A percentile compares a stretch with the other conserved stretches of the same genome.
Evolutionary conservation across 140 eudicot species (phyloP).

Genomic region (Cichorium intybus): DNA sequence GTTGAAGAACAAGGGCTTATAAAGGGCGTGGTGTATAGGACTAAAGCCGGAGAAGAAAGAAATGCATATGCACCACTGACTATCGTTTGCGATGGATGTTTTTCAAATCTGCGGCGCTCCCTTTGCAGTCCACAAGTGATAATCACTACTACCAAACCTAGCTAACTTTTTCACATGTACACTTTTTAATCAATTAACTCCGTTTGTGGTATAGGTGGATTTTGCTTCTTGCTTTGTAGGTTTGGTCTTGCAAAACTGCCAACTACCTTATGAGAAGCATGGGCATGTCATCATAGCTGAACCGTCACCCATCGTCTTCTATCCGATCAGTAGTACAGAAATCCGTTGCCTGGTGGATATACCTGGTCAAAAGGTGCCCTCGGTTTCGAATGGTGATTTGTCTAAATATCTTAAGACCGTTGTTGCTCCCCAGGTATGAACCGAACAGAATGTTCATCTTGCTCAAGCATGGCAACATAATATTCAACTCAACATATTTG

Average conservation of each 20-base stretch:
- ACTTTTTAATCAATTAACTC: background rate
- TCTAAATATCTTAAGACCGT: conserved; percentile 47
- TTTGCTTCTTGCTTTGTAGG: conserved; percentile 67
- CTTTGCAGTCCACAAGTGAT: conserved; percentile 54
- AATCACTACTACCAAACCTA: too few species aligned
- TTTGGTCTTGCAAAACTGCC: conserved; percentile 51
- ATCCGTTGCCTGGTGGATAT: conserved; percentile 61
- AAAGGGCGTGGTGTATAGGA: conserved; percentile 48
- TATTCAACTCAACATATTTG: too few species aligned
- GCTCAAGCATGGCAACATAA: too few species aligned
- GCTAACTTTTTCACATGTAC: background rate
- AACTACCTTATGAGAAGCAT: conserved; percentile 51
- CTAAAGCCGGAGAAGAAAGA: conserved; percentile 37
- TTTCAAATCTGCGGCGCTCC: conserved; percentile 55
- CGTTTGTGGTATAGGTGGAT: conserved; percentile 39
- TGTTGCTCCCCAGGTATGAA: conserved; percentile 51
- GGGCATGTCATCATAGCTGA: conserved; percentile 62
- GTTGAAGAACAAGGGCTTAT: conserved; percentile 47
- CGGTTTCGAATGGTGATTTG: conserved; percentile 51
- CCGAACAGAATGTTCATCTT: too few species aligned
- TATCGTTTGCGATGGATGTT: conserved; percentile 60
- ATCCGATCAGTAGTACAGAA: conserved; percentile 51
- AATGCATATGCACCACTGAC: conserved; percentile 55
- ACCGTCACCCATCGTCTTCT: conserved; percentile 59
- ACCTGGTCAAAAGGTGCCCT: conserved; percentile 60